A percentile compares a stretch with the other conserved stretches of the same genome.
Evolutionary conservation across 768 basidiomycete species (phyloP).

Genomic region (Cytidiella melzeri): DNA sequence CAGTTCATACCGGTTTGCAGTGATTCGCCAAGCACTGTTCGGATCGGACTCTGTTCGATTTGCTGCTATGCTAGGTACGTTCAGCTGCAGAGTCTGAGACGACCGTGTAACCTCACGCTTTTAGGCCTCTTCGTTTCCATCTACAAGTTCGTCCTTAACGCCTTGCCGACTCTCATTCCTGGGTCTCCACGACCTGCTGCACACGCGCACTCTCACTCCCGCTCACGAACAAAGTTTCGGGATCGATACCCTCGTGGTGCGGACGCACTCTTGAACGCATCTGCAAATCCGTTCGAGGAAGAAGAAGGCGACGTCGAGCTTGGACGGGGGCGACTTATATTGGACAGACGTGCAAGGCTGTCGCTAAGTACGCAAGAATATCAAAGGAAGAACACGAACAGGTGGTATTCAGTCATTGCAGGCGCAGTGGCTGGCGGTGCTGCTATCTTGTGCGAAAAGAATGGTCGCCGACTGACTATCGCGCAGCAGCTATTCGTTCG

Average conservation of each 20-base stretch:
- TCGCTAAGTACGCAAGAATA: slow-evolving; percentile 62
- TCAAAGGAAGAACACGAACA: slow-evolving; percentile 56
- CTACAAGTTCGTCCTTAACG: slow-evolving; percentile 77
- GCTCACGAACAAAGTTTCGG: slow-evolving; percentile 18
- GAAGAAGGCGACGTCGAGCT: slow-evolving; percentile 16
- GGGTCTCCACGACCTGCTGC: slow-evolving; percentile 27
- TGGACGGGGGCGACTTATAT: slow-evolving; percentile 8
- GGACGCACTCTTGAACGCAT: neutral
- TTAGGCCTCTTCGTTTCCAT: slow-evolving; percentile 68
- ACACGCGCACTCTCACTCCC: slow-evolving; percentile 15
- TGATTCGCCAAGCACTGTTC: slow-evolving; percentile 79
- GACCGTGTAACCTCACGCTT: neutral
- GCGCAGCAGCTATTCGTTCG: slow-evolving; percentile 89
- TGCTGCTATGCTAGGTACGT: slow-evolving; percentile 77
- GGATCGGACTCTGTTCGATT: slow-evolving; percentile 80
- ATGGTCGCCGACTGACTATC: slow-evolving; percentile 54
- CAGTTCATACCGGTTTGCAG: slow-evolving; percentile 56
- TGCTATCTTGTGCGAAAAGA: slow-evolving; percentile 75
- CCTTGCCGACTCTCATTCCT: slow-evolving; percentile 66
- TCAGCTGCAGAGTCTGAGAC: slow-evolving; percentile 1
- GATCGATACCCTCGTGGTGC: neutral
- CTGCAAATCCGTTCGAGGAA: slow-evolving; percentile 15
- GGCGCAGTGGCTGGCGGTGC: slow-evolving; percentile 69
- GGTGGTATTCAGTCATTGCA: slow-evolving; percentile 79
- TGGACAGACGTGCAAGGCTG: slow-evolving; percentile 36